A percentile compares a stretch with the other conserved stretches of the same genome.
Conservation (phyloP, 306 rosid species). For the Canavalia gladiata region DNA sequence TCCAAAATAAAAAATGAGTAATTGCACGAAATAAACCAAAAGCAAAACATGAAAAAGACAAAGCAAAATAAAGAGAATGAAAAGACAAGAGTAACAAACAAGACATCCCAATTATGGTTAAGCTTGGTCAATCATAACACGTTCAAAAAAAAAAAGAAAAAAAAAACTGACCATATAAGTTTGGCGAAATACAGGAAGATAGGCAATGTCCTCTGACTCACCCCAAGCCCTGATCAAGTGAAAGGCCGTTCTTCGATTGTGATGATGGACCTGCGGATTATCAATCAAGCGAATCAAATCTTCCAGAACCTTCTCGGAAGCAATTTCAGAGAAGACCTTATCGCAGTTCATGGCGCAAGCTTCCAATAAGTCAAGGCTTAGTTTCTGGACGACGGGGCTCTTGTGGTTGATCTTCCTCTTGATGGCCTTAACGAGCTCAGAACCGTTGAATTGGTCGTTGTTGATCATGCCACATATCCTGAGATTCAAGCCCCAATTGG, state of each 20-base stretch:
- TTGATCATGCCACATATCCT: slow-evolving; percentile 80
- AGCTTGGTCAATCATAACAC: background rate
- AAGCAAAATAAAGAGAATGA: background rate
- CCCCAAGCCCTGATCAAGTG: slow-evolving; percentile 90
- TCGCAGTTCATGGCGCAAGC: slow-evolving; percentile 79
- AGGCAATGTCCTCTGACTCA: slow-evolving; percentile 76
- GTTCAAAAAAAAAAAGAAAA: background rate
- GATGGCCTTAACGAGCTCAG: slow-evolving; percentile 70
- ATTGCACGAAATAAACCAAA: background rate
- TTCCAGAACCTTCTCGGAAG: slow-evolving; percentile 82
- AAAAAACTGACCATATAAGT: slow-evolving; percentile 64
- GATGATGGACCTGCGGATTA: slow-evolving; percentile 48
- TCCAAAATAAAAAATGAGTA: too few relatives aligned
- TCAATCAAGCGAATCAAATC: slow-evolving; percentile 71
- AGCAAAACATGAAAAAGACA: background rate
- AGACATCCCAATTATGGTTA: background rate
- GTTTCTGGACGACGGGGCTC: slow-evolving; percentile 60
- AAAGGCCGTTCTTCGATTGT: slow-evolving; percentile 59
- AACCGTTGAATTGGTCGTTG: slow-evolving; percentile 63
- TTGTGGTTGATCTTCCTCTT: slow-evolving; percentile 70
- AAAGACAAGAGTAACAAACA: background rate
- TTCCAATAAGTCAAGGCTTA: slow-evolving; percentile 78
- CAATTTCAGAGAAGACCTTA: slow-evolving; percentile 82
- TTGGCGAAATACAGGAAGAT: slow-evolving; percentile 83
- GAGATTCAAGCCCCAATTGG: slow-evolving; percentile 82